These are phyloP conservation scores for Skeletonema menzelii DNA, from an alignment of 108 stramenopile species.

Conservation along the genomic window DNA sequence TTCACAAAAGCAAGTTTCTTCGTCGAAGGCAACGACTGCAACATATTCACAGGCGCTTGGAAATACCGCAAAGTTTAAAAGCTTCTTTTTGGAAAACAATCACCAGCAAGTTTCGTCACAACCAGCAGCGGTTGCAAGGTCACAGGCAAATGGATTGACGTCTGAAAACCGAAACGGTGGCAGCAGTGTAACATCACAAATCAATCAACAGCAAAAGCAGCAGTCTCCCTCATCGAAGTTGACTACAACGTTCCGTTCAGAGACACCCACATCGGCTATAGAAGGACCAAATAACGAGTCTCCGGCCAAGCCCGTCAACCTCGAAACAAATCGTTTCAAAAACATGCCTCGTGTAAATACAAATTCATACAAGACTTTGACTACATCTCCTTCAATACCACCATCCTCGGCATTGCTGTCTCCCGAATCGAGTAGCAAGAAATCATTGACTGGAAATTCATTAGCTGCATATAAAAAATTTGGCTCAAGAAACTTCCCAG, in stretches of 20 bases:
- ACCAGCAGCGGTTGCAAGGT: not conserved
- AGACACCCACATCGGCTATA: not conserved
- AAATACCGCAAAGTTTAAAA: not conserved
- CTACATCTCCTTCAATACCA: not conserved
- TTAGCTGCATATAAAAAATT: not conserved
- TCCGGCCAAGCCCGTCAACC: not conserved
- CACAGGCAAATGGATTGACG: not conserved
- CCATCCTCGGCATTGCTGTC: not conserved
- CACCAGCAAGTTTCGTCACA: not conserved
- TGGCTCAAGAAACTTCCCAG: not conserved
- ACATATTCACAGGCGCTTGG: not conserved
- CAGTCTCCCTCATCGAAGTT: not conserved
- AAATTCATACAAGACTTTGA: not conserved
- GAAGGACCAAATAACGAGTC: not conserved
- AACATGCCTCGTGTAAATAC: not conserved
- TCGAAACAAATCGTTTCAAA: not conserved
- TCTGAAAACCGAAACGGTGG: not conserved
- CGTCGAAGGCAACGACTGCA: not conserved
- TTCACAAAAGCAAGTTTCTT: not conserved
- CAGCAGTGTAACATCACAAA: not conserved
- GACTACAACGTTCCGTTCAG: not conserved
- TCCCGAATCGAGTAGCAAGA: not conserved
- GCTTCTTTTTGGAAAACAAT: not conserved
- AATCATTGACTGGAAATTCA: not conserved
- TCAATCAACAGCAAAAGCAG: not conserved